These are phyloP conservation scores for Telopea speciosissima DNA, from an alignment of 177 flowering plant genomes.

Conservation along the genomic window DNA sequence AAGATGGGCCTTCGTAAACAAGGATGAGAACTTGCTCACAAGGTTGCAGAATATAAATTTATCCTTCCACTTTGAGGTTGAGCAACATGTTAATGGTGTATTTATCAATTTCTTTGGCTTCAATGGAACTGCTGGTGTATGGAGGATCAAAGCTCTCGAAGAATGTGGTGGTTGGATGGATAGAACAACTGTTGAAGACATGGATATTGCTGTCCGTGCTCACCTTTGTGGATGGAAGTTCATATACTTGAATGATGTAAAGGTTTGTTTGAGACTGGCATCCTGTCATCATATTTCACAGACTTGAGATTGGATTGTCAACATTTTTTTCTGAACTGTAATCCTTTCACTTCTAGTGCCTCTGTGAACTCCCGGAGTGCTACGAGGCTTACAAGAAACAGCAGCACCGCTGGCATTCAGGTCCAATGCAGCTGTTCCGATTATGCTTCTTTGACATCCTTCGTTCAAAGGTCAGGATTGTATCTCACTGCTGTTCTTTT, in stretches of 20 bases:
- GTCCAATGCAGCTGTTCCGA: constrained; percentile 91
- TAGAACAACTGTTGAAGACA: constrained; percentile 95
- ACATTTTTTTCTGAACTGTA: background rate
- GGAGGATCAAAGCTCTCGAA: constrained; percentile 90
- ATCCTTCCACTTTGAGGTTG: constrained; percentile 93
- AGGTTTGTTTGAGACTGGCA: constrained; percentile 36
- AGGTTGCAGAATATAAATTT: constrained; percentile 82
- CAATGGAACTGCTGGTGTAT: constrained; percentile 98
- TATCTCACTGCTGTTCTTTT: background rate
- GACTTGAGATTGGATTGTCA: background rate
- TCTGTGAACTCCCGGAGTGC: constrained; percentile 91
- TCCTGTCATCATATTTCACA: background rate
- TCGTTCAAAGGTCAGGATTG: constrained; percentile 58
- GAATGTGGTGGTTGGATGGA: constrained; percentile 98
- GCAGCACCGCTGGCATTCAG: constrained; percentile 93
- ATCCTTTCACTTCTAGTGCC: constrained; percentile 46
- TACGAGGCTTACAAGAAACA: constrained; percentile 94
- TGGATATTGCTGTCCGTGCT: constrained; percentile 98
- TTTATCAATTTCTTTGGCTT: constrained; percentile 93
- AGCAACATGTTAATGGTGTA: constrained; percentile 91
- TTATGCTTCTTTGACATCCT: constrained; percentile 69
- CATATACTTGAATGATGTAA: constrained; percentile 82
- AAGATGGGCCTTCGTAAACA: constrained; percentile 86
- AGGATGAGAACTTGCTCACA: constrained; percentile 36
- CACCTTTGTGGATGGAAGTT: constrained; percentile 97